Percentiles rank a stretch among this genome's conserved stretches.
These are phyloP conservation scores for Delonix regia DNA, from an alignment of 306 rosid genomes.

Conservation along the genomic window DNA sequence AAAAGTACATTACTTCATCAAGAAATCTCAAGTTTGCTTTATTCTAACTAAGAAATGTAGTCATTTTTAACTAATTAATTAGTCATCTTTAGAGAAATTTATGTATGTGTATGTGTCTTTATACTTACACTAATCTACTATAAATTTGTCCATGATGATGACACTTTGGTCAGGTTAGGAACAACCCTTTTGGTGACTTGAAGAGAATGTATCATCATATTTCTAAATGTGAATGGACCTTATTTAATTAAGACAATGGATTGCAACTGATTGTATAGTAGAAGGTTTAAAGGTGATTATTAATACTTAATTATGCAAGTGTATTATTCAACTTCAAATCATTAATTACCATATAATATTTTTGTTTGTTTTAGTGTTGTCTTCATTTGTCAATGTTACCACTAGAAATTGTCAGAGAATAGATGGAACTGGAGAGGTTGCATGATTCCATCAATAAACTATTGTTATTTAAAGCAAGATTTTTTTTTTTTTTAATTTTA, in stretches of 20 bases:
- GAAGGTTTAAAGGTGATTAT: not conserved
- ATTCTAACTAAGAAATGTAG: not conserved
- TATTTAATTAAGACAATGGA: not conserved
- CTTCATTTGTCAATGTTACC: slow-evolving; percentile 42
- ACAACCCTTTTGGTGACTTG: not conserved
- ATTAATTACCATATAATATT: no score
- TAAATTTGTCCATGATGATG: not conserved
- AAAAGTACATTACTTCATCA: not conserved
- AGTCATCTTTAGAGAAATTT: not conserved
- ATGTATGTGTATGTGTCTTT: no score
- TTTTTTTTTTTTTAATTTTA: not conserved
- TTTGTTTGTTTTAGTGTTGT: slow-evolving; percentile 45
- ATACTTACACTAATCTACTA: no score
- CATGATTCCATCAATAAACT: slow-evolving; percentile 51
- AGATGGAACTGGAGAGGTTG: slow-evolving; percentile 1
- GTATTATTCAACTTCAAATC: no score
- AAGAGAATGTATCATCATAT: not conserved
- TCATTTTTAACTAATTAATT: not conserved
- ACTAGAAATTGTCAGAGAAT: slow-evolving; percentile 40
- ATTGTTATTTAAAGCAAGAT: slow-evolving; percentile 47
- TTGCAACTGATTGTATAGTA: not conserved
- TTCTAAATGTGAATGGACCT: not conserved
- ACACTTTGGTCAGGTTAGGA: not conserved
- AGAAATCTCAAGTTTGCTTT: not conserved
- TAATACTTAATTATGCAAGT: no score